Evolutionary conservation across 371 early-diverging fungal genomes (phyloP).

Genomic region (Cokeromyces recurvatus): DNA sequence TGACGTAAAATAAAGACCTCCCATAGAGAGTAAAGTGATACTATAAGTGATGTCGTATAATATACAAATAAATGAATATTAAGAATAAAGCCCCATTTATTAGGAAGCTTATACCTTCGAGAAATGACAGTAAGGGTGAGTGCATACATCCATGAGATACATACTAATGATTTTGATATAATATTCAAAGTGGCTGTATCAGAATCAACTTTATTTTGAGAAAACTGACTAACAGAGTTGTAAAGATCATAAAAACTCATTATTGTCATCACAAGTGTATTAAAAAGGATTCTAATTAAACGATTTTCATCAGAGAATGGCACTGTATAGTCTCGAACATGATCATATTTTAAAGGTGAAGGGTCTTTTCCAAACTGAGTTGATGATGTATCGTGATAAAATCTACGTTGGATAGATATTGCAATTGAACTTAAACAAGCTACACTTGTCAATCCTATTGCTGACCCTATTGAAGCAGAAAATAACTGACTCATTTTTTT

Average conservation of each 20-base stretch:
- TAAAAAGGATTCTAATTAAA: conserved; percentile 3
- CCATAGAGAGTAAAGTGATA: conserved; percentile 13
- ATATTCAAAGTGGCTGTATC: not conserved
- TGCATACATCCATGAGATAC: conserved; percentile 28
- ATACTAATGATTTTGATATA: conserved; percentile 2
- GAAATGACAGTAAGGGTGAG: conserved; percentile 18
- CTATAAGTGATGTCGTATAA: conserved; percentile 11
- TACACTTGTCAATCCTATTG: not conserved
- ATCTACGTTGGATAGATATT: conserved; percentile 2
- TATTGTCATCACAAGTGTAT: not conserved
- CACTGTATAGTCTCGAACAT: conserved; percentile 2
- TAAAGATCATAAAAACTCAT: conserved; percentile 1
- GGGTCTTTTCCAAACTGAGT: conserved; percentile 4
- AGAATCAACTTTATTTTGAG: not conserved
- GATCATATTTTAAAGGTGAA: conserved; percentile 2
- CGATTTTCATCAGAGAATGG: conserved; percentile 1
- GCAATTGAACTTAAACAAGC: conserved; percentile 10
- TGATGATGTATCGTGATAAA: not conserved
- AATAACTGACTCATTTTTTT: not conserved
- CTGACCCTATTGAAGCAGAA: conserved; percentile 2
- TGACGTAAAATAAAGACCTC: not conserved
- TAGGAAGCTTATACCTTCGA: conserved; percentile 22
- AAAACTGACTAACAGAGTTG: not conserved
- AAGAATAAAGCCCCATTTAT: conserved; percentile 32
- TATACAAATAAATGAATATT: conserved; percentile 29